Conservation (phyloP, 495 filamentous ascomycete species). For the Lasiosphaeriaceae sp. region DNA sequence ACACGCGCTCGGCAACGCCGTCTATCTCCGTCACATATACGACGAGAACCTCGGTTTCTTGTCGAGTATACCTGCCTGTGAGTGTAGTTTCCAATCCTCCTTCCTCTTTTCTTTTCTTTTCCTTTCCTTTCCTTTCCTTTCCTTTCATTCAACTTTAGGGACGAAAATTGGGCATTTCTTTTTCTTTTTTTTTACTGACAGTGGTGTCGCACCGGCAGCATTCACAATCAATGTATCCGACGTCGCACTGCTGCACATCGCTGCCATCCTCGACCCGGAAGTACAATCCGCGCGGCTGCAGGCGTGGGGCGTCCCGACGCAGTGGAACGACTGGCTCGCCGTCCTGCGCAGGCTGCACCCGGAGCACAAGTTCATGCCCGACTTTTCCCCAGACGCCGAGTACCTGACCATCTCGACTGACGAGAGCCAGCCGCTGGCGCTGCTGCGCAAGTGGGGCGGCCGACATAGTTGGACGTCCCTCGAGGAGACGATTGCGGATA, state of each 20-base stretch:
- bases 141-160: no score
- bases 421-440: slow-evolving; percentile 21
- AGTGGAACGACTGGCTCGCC: slow-evolving; percentile 34
- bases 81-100: not conserved
- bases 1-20: slow-evolving; percentile 12
- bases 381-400: slow-evolving; percentile 7
- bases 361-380: not conserved
- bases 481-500: slow-evolving; percentile 9
- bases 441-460: slow-evolving; percentile 30
- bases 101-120: no score
- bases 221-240: slow-evolving; percentile 48
- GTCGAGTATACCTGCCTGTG: not conserved
- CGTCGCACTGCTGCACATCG: slow-evolving; percentile 42
- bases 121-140: no score
- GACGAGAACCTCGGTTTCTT: slow-evolving; percentile 15
- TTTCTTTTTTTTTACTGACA: no score
- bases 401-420: slow-evolving; percentile 24
- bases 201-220: no score
- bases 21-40: slow-evolving; percentile 22
- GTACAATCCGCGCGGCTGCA: slow-evolving; percentile 46
- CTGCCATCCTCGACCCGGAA: slow-evolving; percentile 39
- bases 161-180: no score
- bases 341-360: slow-evolving; percentile 33
- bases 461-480: slow-evolving; percentile 5
- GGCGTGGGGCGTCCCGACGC: slow-evolving; percentile 36